A percentile compares a stretch with the other conserved stretches of the same genome.
phyloP scores from a whole-genome alignment of 768 basidiomycete genomes.

The Kwoniella pini region DNA sequence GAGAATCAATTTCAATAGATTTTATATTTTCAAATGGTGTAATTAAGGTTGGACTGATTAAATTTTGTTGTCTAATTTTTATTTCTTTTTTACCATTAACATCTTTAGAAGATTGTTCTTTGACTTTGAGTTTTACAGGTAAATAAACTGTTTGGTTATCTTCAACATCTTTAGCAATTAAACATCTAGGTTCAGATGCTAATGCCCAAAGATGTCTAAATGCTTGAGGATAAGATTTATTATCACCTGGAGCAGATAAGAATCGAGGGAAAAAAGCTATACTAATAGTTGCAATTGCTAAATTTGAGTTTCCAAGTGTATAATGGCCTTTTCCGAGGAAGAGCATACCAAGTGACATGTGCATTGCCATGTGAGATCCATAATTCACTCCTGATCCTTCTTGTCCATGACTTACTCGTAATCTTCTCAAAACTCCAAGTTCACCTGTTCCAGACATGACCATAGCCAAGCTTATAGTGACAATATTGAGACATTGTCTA shows the following conservation, averaged over 20 bases:
- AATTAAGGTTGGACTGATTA: constrained; percentile 90
- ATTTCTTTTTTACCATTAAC: constrained; percentile 41
- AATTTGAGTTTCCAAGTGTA: constrained; percentile 86
- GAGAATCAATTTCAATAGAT: constrained; percentile 85
- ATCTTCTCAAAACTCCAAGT: constrained; percentile 78
- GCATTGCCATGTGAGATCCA: constrained; percentile 84
- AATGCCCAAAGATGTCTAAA: constrained; percentile 94
- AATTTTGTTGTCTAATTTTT: constrained; percentile 64
- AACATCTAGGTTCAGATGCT: constrained; percentile 88
- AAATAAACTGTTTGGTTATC: constrained; percentile 87
- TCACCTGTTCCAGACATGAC: constrained; percentile 98
- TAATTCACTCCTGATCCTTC: constrained; percentile 64
- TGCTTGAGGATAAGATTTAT: constrained; percentile 86
- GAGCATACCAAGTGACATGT: constrained; percentile 84
- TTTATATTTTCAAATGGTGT: constrained; percentile 80
- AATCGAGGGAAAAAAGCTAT: constrained; percentile 91
- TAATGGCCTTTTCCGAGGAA: constrained; percentile 92
- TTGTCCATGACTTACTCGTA: constrained; percentile 88
- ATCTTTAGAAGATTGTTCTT: constrained; percentile 59
- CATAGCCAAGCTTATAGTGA: constrained; percentile 82
- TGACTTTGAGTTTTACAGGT: constrained; percentile 81
- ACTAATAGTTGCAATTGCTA: constrained; percentile 85
- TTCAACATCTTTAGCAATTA: constrained; percentile 89
- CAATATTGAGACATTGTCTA: constrained; percentile 81
- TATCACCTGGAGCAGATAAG: constrained; percentile 75